Base-by-base conservation (phyloP, 176 grass and related monocot species). In the Triticum turgidum region DNA sequence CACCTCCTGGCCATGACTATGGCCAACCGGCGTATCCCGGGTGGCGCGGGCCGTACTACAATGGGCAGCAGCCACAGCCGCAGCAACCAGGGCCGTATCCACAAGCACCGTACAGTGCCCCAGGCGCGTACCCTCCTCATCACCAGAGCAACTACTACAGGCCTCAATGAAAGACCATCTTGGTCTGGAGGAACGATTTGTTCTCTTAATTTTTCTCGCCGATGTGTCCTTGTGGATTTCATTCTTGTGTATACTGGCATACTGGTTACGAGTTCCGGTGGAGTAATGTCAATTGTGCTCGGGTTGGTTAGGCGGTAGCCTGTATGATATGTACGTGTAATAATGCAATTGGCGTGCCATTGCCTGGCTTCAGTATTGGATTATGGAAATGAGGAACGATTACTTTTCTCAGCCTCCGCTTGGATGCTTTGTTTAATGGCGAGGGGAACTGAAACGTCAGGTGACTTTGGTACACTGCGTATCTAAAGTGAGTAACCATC, bases 21-120 rank as follows among this genome's bases (percentile, higher is more conserved):
- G 97, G 97, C 14, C 97, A 99, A 75, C 94, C 92, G 3, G 92
- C 92, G 30, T 99, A 99, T 83, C 97, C 94, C 45, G 97, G 94
- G 84, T 99, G 97, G 97, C 92, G 90, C 1, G 94, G 94, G 15
- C 92, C 85, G 1, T 97, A 97, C 89, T 94, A 94, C 87, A 97
- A 99, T 61, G 81, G 89, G 20, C 94, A 78, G 20, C 95, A 95
- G 65, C 47, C 47, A 21, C 47, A 77, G 74, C 83, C 34, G 1
- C 89, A 77, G 65, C 93, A 95, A 83, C 79, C 82, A 5, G 91
- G 89, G 21, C 89, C 90, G 5, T 89, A 96, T 86, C 85, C 94
- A 37, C 86, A 86, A 3, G 78, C 91, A 17, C 92, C 94, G 6
- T 94, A 97, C 75, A 94, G 91, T 81, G 27, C 83, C 49, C 94